Conservation (phyloP, 768 basidiomycete species). For the Lactarius tabidus region DNA sequence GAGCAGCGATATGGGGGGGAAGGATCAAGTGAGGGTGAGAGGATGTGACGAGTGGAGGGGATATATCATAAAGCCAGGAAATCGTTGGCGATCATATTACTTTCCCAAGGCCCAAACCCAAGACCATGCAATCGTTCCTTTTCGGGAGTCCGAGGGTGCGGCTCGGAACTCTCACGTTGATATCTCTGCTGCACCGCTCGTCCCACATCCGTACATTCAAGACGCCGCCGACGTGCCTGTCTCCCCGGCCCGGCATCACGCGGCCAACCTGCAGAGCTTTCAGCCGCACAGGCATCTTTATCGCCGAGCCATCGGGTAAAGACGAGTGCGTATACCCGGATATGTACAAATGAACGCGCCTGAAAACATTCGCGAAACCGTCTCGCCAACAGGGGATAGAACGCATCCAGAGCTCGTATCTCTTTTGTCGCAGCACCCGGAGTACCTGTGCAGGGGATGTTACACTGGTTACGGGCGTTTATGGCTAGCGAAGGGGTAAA, state of each 20-base stretch:
- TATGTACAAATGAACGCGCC: constrained; percentile 25
- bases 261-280: not conserved
- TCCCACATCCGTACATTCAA: not conserved
- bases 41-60: constrained; percentile 4
- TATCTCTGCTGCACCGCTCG: not conserved
- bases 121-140: not conserved
- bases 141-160: constrained; percentile 4
- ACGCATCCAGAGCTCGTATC: constrained; percentile 1
- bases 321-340: constrained; percentile 12
- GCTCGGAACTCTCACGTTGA: constrained; percentile 6
- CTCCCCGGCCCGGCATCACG: not conserved
- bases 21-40: not conserved
- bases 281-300: constrained; percentile 8
- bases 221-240: constrained; percentile 3
- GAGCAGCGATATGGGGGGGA: not conserved
- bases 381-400: constrained; percentile 15
- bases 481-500: not conserved
- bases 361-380: not conserved
- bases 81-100: constrained; percentile 23
- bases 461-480: not conserved
- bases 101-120: constrained; percentile 18
- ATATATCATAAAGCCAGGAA: constrained; percentile 19
- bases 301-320: constrained; percentile 18
- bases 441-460: not conserved
- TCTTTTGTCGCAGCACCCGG: not conserved